Evolutionary conservation across 306 rosid genomes (phyloP), one percentile per base, ranked within the genome.

Genomic region (Prinsepia uniflora): DNA sequence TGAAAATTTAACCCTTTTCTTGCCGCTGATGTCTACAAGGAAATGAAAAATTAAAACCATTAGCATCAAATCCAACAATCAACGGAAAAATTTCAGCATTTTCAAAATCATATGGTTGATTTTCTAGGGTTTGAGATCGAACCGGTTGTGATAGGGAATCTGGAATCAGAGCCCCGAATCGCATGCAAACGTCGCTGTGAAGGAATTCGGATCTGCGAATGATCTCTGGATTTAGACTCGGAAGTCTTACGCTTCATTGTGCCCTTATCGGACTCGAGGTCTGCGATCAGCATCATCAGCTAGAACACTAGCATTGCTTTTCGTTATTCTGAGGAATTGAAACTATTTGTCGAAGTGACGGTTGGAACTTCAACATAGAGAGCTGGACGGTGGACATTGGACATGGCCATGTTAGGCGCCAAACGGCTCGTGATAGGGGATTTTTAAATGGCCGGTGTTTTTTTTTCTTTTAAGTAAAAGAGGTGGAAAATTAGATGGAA

Each of bases 191-290:
- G 58, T 42, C 45, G 66, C 20, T 30, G 70, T 54, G 69, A 44
- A 19, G 44, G 45, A 50, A 52, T 15, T 17, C 53, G 77, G 48
- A 42, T 55, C 65, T 54, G 70, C 22, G 19, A 47, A 12, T 60
- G 84, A 75, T 65, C 67, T 47, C 60, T 59, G 18, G 74, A 47
- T 71, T 43, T 63, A 40, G 58, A 68, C 55, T 41, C 59, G 72
- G 63, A 70, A 56, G 5, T 68, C 47, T 78, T 78, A 62, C 78
- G 83, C 77, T 57, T 89, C 92, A 86, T 84, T 47, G 73, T 49
- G 53, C 5, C 62, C 14, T 49, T 10, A 44, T 45, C 43, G 8
- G 6, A 49, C 65, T 17, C 3, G 72, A 34, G 45, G 47, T 48
- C 63, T 2, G 14, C 0, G 36, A 30, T 30, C 36, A 30, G 36